Base-by-base conservation (phyloP, 2,329 filamentous ascomycete genomes). In the Diplocarpon rosae region DNA sequence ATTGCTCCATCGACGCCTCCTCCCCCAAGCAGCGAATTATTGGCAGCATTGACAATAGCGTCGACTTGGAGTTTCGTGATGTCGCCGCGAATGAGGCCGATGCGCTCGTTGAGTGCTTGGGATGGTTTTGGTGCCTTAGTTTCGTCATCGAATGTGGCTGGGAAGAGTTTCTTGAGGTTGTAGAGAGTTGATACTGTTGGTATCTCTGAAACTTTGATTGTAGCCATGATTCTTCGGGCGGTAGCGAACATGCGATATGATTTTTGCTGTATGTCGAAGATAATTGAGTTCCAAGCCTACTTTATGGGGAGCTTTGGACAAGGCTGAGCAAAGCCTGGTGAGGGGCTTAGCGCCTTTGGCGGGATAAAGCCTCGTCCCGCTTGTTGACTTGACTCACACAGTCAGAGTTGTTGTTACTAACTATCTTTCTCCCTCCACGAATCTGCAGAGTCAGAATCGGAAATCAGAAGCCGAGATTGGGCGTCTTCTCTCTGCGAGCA, bases 11-110 rank as follows among this genome's bases (percentile, higher is more conserved):
- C 83, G 13, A 96, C 88, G 30, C 92, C 92, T n/a, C 88, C 87
- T 42, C 92, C 92, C 43, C 89, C 88, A 0, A 84, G 71, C 0
- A 96, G 76, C 1, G 72, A 73, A 9, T 65, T 66, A 63, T 96
- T 96, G 36, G 92, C 90, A 1, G 92, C 90, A 62, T 96, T 96
- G 62, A 96, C 89, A 55, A 95, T 92, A 52, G 83, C 83, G 59
- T 88, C 85, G 37, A 88, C 73, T 28, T 72, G 62, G 3, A 96
- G 75, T 12, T 71, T 78, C 12, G 89, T 95, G 63, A 96, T 93
- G 63, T 95, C 87, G 54, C 78, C 76, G 45, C 76, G 74, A 52
- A 87, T 71, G 31, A 90, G 67, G 37, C 75, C 76, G 56, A 95
- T 72, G 51, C 76, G 79, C 59, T 76, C 66, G 67, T 93, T 93